Base-by-base conservation (phyloP, 1,284 basidiomycete genomes). In the Ceratobasidium sp. region DNA sequence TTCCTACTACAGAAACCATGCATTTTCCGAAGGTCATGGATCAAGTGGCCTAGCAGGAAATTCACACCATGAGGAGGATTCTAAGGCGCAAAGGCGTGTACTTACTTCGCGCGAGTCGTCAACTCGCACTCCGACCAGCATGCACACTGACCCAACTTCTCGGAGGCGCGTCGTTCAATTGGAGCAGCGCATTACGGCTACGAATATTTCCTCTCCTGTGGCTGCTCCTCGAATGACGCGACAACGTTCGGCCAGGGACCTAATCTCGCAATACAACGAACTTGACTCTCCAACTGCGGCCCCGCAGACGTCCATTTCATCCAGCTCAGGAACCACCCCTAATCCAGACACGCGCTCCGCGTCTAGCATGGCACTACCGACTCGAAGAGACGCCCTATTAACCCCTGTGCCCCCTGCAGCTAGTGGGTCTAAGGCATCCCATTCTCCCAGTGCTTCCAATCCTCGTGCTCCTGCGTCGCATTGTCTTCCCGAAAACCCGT, bases 161-260 rank as follows among this genome's bases (percentile, higher is more conserved):
- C 43, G 40, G 42, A 31, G 43, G 20, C 15, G 49, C 17, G 45
- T 32, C 27, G 31, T 47, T 20, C 43, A 40, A 2, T 31, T 62
- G 2, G 57, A 31, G 3, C 57, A 49, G 43, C 29, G 32, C 4
- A 34, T 49, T 31, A 35, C 17, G 31, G 32, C 45, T 6, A 31
- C 22, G 34, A 22, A 25, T 13, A 27, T 6, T 2, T 10, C 34
- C 3, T 22, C n/a, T 1, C 7, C 56, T n/a, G 27, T 45, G 13
- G 2, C 25, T 10, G 56, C 56, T 12, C 42, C 40, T n/a, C 56
- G 4, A 7, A 58, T 58, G 56, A 38, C 43, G 34, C 8, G 38
- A 8, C 56, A 58, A 6, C 56, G 56, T n/a, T 58, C 56, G 22
- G 40, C 56, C 25, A 42, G 29, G n/a, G 56, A 58, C 12, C 56